Percentiles rank a stretch among this genome's conserved stretches.
These are phyloP conservation scores for Populus hybrid DNA, from an alignment of 441 rosid genomes.

Conservation along the genomic window DNA sequence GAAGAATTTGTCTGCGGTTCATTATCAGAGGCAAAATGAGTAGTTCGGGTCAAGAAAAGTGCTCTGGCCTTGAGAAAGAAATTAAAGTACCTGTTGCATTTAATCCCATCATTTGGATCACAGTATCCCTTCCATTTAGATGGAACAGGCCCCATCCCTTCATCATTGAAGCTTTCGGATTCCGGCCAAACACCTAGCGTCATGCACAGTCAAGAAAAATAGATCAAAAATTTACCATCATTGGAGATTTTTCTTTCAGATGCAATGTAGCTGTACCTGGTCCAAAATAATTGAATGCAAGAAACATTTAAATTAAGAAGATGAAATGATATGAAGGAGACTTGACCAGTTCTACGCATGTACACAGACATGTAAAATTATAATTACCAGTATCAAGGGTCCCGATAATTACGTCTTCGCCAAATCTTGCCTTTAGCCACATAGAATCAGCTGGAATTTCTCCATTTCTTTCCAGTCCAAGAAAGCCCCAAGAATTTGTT, in stretches of 20 bases:
- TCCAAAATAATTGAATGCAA: no score
- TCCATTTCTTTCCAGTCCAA: constrained; percentile 35
- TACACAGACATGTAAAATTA: neutral
- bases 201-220: no score
- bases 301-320: no score
- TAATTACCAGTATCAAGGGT: constrained; percentile 48
- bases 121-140: constrained; percentile 28
- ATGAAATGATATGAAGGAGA: no score
- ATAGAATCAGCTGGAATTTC: constrained; percentile 20
- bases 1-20: no score
- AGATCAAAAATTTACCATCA: no score
- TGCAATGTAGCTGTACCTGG: no score
- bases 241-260: no score
- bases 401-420: constrained; percentile 29
- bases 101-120: constrained; percentile 11
- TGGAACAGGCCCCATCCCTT: constrained; percentile 20
- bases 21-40: no score
- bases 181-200: constrained; percentile 55
- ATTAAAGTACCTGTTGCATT: constrained; percentile 11
- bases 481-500: constrained; percentile 56
- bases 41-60: no score
- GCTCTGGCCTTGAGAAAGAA: no score
- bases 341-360: no score
- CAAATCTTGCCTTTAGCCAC: constrained; percentile 34
- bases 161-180: constrained; percentile 48